A percentile compares a stretch with the other conserved stretches of the same genome.
phyloP scores from a whole-genome alignment of 2,329 filamentous ascomycete genomes.

The Alternaria sp. region DNA sequence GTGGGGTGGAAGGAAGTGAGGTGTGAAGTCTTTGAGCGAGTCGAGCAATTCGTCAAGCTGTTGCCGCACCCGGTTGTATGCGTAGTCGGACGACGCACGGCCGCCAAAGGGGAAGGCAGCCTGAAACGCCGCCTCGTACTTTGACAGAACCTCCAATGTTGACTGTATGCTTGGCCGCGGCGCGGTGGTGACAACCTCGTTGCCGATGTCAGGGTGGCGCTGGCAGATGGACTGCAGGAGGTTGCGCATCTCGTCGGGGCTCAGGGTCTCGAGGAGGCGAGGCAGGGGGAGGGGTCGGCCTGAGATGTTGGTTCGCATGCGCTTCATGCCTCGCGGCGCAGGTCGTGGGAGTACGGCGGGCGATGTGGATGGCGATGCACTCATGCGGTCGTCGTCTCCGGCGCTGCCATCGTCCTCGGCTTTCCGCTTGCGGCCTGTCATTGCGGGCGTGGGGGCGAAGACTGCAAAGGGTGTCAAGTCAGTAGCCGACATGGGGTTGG shows the following conservation, averaged over 20 bases:
- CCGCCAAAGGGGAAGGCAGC: conserved; percentile 86
- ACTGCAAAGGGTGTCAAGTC: conserved; percentile 30
- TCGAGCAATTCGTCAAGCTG: conserved; percentile 83
- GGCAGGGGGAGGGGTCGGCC: conserved; percentile 72
- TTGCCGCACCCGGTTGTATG: conserved; percentile 90
- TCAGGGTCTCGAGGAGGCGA: conserved; percentile 92
- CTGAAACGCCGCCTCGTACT: conserved; percentile 82
- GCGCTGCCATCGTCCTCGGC: conserved; percentile 72
- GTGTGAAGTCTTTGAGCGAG: conserved; percentile 91
- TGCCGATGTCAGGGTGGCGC: conserved; percentile 82
- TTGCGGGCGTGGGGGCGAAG: conserved; percentile 51
- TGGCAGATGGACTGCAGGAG: conserved; percentile 93
- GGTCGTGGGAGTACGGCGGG: conserved; percentile 76
- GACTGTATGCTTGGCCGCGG: conserved; percentile 87
- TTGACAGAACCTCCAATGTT: conserved; percentile 79
- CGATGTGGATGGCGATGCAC: conserved; percentile 83
- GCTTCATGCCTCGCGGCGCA: conserved; percentile 66
- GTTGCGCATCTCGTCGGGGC: conserved; percentile 81
- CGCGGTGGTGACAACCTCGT: conserved; percentile 83
- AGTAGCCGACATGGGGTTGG: conserved; percentile 18
- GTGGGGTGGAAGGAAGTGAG: conserved; percentile 91
- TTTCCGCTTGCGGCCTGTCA: conserved; percentile 80
- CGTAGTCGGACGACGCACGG: conserved; percentile 86
- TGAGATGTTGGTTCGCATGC: conserved; percentile 72
- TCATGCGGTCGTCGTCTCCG: conserved; percentile 83